Base-by-base conservation (phyloP, 2,329 filamentous ascomycete species). In the Emergomyces africanus region DNA sequence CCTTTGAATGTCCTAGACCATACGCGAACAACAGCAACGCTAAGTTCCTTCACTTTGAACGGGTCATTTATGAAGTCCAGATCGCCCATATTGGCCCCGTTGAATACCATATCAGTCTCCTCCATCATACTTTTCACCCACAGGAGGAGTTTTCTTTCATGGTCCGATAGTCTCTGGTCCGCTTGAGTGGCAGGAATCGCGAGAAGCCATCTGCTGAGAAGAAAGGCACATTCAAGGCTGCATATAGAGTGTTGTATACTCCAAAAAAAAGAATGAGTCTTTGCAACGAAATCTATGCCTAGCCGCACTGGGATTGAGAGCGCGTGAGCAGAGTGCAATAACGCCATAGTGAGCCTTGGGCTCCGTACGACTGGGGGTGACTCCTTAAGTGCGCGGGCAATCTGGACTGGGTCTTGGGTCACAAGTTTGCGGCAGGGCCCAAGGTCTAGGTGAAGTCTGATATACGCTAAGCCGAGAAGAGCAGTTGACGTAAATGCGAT, bases 221-320 rank as follows among this genome's bases (percentile, higher is more conserved):
- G 70, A 61, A 77, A 78, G 0, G 79, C 79, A 59, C 79, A 81
- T 63, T 81, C 79, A 18, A 81, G 66, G 60, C 76, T 79, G 67
- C 78, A 80, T 5, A 82, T 69, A 0, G 78, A 78, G 63, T 82
- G 79, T 63, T 81, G 78, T 33, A 81, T 78, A 42, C 76, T 78
- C 80, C 79, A 82, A 64, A 80, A 78, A 58, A 80, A 77, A 1
- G 78, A 79, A 64, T 81, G 78, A 1, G 76, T 80, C 51, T 73
- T 72, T 2, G 79, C 78, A 42, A 81, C 79, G 56, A 79, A 79
- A 55, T 78, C 74, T 55, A 81, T 76, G 1, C 80, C 80, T 9
- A 81, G 71, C 46, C 78, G 73, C 2, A 81, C 77, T 0, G 78
- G 79, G 30, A 82, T 79, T 10, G 79, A 80, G 9, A 82, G 71